Conservation (phyloP, 163 green algal genomes). For the Chloroidium sp. region DNA sequence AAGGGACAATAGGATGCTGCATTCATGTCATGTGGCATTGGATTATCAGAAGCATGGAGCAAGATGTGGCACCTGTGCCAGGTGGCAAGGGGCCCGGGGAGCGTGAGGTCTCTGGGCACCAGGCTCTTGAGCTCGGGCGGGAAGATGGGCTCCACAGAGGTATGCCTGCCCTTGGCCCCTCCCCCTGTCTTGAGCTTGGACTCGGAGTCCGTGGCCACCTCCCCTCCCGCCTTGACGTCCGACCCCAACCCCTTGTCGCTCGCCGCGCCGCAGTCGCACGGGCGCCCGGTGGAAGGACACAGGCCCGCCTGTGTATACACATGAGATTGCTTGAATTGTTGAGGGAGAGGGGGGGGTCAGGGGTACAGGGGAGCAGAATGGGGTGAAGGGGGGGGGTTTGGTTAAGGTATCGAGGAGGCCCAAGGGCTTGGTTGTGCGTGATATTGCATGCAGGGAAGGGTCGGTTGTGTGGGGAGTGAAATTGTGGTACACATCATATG, state of each 20-base stretch:
- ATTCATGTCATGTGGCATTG: too few relatives aligned
- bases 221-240: background rate
- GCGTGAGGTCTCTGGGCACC: slow-evolving; percentile 26
- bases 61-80: slow-evolving; percentile 26
- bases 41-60: too few relatives aligned
- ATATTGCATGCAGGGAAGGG: too few relatives aligned
- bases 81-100: slow-evolving; percentile 33
- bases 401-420: too few relatives aligned
- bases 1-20: too few relatives aligned
- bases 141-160: slow-evolving; percentile 81
- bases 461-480: too few relatives aligned
- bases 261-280: slow-evolving; percentile 58
- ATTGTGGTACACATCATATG: too few relatives aligned
- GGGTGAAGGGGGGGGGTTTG: too few relatives aligned
- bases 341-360: background rate
- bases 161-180: background rate
- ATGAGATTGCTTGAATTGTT: background rate
- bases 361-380: background rate
- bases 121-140: slow-evolving; percentile 75
- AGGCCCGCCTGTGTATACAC: slow-evolving; percentile 12
- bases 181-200: slow-evolving; percentile 21
- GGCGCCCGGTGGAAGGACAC: slow-evolving; percentile 71
- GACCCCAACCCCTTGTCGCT: background rate
- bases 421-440: too few relatives aligned
- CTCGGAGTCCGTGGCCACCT: slow-evolving; percentile 7